These are phyloP conservation scores for Bodo saltans DNA, from an alignment of 78 protist genomes.

Conservation along the genomic window DNA sequence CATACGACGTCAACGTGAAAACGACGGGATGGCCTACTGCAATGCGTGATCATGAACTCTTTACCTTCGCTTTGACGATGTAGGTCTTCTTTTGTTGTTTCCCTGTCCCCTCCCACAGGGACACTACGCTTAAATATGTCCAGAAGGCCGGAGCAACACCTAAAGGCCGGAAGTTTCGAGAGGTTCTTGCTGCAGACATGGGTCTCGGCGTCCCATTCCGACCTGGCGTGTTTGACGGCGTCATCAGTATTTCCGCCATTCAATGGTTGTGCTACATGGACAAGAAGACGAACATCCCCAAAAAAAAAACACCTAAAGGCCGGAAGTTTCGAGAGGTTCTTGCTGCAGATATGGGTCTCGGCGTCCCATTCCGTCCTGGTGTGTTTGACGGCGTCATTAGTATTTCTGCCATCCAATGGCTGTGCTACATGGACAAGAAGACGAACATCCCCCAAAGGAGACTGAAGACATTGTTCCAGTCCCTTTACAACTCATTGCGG, in stretches of 20 bases:
- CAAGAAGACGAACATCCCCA: conserved; percentile 67
- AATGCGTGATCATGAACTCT: too few species aligned
- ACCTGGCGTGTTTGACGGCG: conserved; percentile 77
- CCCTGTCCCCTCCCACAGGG: too few species aligned
- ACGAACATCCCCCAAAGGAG: conserved; percentile 71
- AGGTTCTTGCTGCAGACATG: conserved; percentile 73
- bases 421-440: conserved; percentile 81
- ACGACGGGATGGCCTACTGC: too few species aligned
- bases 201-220: conserved; percentile 83
- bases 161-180: conserved; percentile 30
- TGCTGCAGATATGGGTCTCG: conserved; percentile 83
- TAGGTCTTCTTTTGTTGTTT: too few species aligned
- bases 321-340: conserved; percentile 61
- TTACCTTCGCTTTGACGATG: too few species aligned
- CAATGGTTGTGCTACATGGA: conserved; percentile 95
- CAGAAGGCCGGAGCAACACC: too few species aligned
- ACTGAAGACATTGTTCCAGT: conserved; percentile 68
- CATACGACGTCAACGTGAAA: too few species aligned
- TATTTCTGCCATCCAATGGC: conserved; percentile 92
- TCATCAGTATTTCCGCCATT: conserved; percentile 74
- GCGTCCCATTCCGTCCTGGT: conserved; percentile 77
- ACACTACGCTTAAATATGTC: too few species aligned
- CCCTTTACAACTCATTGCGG: conserved; percentile 54
- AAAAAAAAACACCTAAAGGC: conserved; percentile 55
- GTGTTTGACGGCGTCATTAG: conserved; percentile 65